Evolutionary conservation across 202 grass and related monocot genomes (phyloP), one percentile per base, ranked within the genome.

Genomic region (Saccharum hybrid): DNA sequence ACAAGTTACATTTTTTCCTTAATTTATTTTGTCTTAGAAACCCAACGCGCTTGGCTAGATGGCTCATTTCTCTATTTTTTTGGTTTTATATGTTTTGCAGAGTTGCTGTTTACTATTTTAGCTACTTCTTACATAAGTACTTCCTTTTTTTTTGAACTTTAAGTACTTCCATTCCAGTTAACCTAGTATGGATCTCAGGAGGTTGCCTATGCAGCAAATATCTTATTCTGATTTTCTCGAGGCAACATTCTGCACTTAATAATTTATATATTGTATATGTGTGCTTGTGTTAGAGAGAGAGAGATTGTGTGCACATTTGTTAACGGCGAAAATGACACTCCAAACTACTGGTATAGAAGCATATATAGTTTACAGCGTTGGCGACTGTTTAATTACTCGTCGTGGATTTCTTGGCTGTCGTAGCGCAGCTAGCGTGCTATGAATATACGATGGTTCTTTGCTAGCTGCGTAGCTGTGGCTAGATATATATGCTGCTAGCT

Each of bases 1-100:
- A 93, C 86, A 92, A 2, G 0, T 18, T 5, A 26, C 26, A 26
- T 33, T 33, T 33, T 33, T 33, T 33, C 1, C 3, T 33, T 33
- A 33, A 34, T 34, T 34, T 34, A 34, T 34, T 34, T 34, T 34
- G 33, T 34, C 33, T 4, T 43, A 43, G 42, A 45, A 45, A 45
- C 10, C 10, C 1, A 9, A 37, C 36, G 36, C 36, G 5, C 36
- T 37, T 37, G 10, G 10, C 42, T 45, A 45, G 10, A 45, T 45
- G 42, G 42, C 11, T 45, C 42, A 45, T 45, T 5, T 8, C 10
- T 68, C 7, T 68, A 10, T 69, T 22, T 69, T 68, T 11, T 52
- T 7, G 1, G 10, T 13, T 46, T 46, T 13, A 48, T 57, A 57
- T 3, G 7, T 10, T 10, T 9, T 57, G 52, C 19, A 22, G n/a